A percentile compares a stretch with the other conserved stretches of the same genome.
phyloP scores from a whole-genome alignment of 2,329 filamentous ascomycete species.

The Colletotrichum cuscutae region DNA sequence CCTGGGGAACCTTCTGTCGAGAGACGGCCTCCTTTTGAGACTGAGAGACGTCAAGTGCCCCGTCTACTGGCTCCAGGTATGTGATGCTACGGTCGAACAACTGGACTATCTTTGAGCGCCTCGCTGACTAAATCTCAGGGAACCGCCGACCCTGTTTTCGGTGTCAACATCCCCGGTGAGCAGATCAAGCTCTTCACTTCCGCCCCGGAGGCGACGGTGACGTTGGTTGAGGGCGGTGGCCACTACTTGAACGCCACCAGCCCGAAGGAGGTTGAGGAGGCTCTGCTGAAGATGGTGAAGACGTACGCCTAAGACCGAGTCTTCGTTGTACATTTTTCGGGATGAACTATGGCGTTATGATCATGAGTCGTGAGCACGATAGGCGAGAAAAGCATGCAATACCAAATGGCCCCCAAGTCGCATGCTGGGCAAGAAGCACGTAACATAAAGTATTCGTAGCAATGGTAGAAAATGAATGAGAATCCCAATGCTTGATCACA shows the following conservation, averaged over 20 bases:
- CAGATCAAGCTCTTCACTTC: conserved; percentile 62
- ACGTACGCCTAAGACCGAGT: conserved; percentile 40
- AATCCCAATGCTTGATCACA: not conserved
- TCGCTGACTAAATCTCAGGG: conserved; percentile 43
- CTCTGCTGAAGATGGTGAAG: conserved; percentile 54
- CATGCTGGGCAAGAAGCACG: not conserved
- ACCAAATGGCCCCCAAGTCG: not conserved
- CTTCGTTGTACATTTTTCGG: not conserved
- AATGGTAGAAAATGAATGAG: not conserved
- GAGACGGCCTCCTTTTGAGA: conserved; percentile 59
- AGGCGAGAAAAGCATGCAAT: not conserved
- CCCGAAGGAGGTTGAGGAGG: conserved; percentile 55
- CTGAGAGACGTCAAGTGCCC: conserved; percentile 60
- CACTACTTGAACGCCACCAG: conserved; percentile 63
- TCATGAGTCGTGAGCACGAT: conserved; percentile 15
- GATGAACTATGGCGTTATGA: conserved; percentile 6
- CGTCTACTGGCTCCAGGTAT: conserved; percentile 63
- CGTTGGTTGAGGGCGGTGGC: conserved; percentile 54
- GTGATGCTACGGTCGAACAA: conserved; percentile 22
- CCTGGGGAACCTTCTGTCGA: conserved; percentile 53
- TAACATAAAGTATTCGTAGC: not conserved
- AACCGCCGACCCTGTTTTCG: conserved; percentile 56
- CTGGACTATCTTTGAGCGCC: no score
- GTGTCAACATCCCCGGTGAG: conserved; percentile 51
- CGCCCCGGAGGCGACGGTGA: conserved; percentile 55